Evolutionary conservation across 2,329 filamentous ascomycete genomes (phyloP).

Genomic region (Huntiella abstrusa): DNA sequence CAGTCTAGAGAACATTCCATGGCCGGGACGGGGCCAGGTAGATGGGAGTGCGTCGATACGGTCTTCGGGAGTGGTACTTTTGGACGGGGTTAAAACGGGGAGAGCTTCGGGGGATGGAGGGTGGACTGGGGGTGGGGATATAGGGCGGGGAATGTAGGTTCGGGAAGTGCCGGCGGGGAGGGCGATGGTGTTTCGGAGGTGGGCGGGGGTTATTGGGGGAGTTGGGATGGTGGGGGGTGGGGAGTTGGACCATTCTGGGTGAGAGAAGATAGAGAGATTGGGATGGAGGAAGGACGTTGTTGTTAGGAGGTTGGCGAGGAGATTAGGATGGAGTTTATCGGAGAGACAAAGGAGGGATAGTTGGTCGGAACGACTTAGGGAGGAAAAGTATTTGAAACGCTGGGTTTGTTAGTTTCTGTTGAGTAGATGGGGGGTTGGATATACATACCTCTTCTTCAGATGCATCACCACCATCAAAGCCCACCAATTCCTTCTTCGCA

Average conservation of each 20-base stretch:
- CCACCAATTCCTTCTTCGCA: constrained; percentile 21
- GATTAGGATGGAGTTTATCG: constrained; percentile 23
- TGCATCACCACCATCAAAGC: constrained; percentile 20
- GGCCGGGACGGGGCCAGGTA: constrained; percentile 23
- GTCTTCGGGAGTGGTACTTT: constrained; percentile 14
- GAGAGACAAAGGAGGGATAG: constrained; percentile 24
- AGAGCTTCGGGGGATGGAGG: constrained; percentile 3
- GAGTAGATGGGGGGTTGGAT: neutral
- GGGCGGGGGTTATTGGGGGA: constrained; percentile 3
- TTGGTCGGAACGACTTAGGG: constrained; percentile 21
- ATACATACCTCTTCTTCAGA: constrained; percentile 19
- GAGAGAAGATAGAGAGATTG: constrained; percentile 24
- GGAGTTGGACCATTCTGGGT: constrained; percentile 21
- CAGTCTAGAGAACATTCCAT: constrained; percentile 23
- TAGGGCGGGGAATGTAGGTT: constrained; percentile 6
- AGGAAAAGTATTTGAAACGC: constrained; percentile 23
- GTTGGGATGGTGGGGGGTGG: constrained; percentile 2
- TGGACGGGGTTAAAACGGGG: constrained; percentile 5
- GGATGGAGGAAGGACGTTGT: constrained; percentile 25
- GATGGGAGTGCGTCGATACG: constrained; percentile 20
- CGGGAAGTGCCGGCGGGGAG: constrained; percentile 4
- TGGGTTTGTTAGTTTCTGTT: constrained; percentile 12
- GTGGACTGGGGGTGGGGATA: neutral
- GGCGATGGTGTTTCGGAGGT: constrained; percentile 9
- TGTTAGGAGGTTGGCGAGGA: constrained; percentile 23